Conservation (phyloP, 1,284 basidiomycete species). For the Trametes hirsuta region DNA sequence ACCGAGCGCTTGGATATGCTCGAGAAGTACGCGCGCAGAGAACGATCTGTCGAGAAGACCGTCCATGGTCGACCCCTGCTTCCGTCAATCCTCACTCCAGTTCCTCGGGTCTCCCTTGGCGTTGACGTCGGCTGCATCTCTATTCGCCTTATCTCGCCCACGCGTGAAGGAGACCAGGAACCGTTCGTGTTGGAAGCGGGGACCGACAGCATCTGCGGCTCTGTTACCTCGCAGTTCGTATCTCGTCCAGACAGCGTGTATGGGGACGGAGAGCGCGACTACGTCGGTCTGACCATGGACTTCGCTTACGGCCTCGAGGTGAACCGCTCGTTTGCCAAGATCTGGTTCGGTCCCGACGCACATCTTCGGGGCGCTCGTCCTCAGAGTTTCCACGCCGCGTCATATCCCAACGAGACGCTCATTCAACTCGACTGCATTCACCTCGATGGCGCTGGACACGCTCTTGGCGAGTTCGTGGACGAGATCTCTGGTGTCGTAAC, state of each 20-base stretch:
- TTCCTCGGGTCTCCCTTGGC: constrained; percentile 58
- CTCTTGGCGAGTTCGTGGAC: constrained; percentile 52
- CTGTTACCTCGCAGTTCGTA: constrained; percentile 28
- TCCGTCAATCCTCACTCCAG: constrained; percentile 38
- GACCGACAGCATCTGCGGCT: constrained; percentile 29
- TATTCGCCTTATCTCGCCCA: constrained; percentile 50
- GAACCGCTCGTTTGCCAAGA: constrained; percentile 31
- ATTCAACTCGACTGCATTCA: constrained; percentile 63
- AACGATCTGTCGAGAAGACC: constrained; percentile 29
- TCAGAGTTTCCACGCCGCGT: constrained; percentile 18
- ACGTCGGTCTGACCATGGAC: constrained; percentile 30
- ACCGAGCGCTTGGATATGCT: constrained; percentile 57
- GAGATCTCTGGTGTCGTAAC: constrained; percentile 46
- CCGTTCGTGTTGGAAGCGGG: constrained; percentile 52
- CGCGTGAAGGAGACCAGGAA: constrained; percentile 38
- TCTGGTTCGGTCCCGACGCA: constrained; percentile 28
- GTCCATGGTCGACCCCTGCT: constrained; percentile 29
- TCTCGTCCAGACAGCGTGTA: constrained; percentile 28
- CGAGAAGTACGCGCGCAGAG: constrained; percentile 39
- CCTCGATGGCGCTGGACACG: constrained; percentile 44
- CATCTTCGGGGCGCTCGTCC: constrained; percentile 16
- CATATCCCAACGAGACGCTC: constrained; percentile 41
- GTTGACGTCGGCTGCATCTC: constrained; percentile 51
- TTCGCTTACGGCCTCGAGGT: constrained; percentile 24
- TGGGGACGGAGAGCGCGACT: constrained; percentile 26